Evolutionary conservation across 106 monocot species (phyloP), one percentile per base, ranked within the genome.

Genomic region (Ottelia alismoides): DNA sequence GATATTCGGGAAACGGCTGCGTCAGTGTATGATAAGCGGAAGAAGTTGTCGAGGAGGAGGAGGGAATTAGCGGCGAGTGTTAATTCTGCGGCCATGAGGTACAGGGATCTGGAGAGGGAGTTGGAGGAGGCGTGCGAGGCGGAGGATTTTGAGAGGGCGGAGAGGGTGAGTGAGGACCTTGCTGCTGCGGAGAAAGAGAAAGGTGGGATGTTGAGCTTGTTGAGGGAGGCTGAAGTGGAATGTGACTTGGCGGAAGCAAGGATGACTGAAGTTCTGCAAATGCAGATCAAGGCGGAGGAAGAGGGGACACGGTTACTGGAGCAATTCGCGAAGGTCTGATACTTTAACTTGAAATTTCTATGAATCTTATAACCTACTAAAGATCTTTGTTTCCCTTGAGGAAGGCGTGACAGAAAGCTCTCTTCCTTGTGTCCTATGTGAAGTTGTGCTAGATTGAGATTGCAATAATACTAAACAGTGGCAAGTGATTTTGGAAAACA

Each of bases 71-170:
- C 52, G 25, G 74, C 82, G 54, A 55, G 63, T 26, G 56, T 82
- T 45, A 72, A 70, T 46, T 24, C 43, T n/a, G 81, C 74, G 0
- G 47, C 67, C 0, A 27, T 53, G 2, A 77, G 49, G 55, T 68
- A 74, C 23, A 76, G 46, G 62, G 77, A 79, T 14, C 35, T 98
- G 43, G 96, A 98, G 66, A 78, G 60, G 57, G 67, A 98, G 61
- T 66, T 98, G 4, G 96, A 98, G 74, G 76, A 64, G 52, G 96
- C 85, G 0, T 85, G 84, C 40, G 96, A 98, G 67, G 74, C 72
- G 0, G 96, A 98, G 31, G 89, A 90, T 51, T 90, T 98, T 57
- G 96, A 98, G 55, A 78, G 45, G 60, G 96, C 96, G 0, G 96
- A 98, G 74, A 78, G 45, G 48, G 61, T 89, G 44, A 98, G 89